Base-by-base conservation (phyloP, 768 basidiomycete species). In the Boletales sp. region DNA sequence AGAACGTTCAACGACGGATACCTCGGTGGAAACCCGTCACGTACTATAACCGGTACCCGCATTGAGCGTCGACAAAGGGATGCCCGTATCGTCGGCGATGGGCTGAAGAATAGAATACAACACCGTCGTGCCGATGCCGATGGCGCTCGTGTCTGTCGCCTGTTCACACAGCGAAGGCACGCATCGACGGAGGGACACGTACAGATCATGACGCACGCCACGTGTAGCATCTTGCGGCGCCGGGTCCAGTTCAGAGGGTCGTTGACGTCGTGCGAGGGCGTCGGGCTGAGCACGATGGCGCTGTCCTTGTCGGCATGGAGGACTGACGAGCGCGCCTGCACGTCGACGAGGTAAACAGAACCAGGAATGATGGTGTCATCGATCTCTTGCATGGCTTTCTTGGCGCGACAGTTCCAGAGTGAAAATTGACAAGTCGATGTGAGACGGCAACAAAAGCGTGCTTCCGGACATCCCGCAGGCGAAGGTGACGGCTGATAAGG, bases 301-400 rank as follows among this genome's bases (percentile, higher is more conserved):
- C 46, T 50, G 27, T 53, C 39, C 24, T 48, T 45, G 21, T n/a
- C 53, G 9, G 52, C 52, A 19, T 61, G 60, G 32, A 52, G 39
- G 24, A 48, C 46, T 1, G 49, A 36, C 39, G 48, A 45, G 19
- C 50, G 49, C 13, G 50, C 56, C n/a, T 58, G 52, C 11, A 61
- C 55, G 35, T 61, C 60, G n/a, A 61, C 60, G 12, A 61, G 53
- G 42, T 61, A 60, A 11, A 61, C 60, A 17, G 60, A 62, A 10
- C 60, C 60, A 24, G 60, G 60, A 15, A 61, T 48, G 38, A 48
- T 49, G 7, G 56, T 54, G 21, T 54, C 52, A 15, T 58, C 57
- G n/a, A 57, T 51, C 27, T 57, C 57, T 40, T 47, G 43, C 57
- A 54, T 21, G 21, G 21, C 21, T 21, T 21, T 21, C 21, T 21